A percentile compares a stretch with the other conserved stretches of the same genome.
Evolutionary conservation across 768 basidiomycete genomes (phyloP).

Genomic region (Jaapia argillacea): DNA sequence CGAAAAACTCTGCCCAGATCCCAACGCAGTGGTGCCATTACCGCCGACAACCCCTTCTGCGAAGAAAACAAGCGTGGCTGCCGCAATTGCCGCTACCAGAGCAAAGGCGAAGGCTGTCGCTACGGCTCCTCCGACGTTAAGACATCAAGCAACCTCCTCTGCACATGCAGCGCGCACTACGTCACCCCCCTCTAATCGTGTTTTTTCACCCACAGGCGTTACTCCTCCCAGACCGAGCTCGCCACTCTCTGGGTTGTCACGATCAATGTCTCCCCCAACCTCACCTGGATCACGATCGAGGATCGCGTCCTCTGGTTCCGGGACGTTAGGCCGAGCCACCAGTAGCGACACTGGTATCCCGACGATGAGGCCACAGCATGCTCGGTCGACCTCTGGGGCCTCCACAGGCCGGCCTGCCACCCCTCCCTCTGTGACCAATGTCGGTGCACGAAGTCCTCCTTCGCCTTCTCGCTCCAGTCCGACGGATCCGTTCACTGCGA

Average conservation of each 20-base stretch:
- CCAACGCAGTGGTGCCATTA: constrained; percentile 26
- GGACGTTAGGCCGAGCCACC: constrained; percentile 13
- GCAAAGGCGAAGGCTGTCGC: constrained; percentile 83
- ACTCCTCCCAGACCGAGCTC: constrained; percentile 13
- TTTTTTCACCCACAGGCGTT: constrained; percentile 26
- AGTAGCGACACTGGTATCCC: constrained; percentile 9
- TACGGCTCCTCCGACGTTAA: constrained; percentile 66
- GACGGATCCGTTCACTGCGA: constrained; percentile 5
- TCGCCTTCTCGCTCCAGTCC: neutral
- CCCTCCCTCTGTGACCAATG: constrained; percentile 7
- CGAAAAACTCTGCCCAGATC: constrained; percentile 74
- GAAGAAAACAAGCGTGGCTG: constrained; percentile 79
- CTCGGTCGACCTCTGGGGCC: neutral
- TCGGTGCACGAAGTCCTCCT: constrained; percentile 16
- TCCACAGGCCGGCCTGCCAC: constrained; percentile 1
- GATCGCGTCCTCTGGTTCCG: constrained; percentile 8
- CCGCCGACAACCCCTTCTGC: constrained; percentile 40
- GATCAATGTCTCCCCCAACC: constrained; percentile 1
- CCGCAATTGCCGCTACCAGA: constrained; percentile 83
- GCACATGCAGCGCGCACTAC: constrained; percentile 41
- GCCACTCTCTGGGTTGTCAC: constrained; percentile 9
- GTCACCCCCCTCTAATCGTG: constrained; percentile 29
- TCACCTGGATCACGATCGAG: constrained; percentile 9
- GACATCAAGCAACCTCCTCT: constrained; percentile 75
- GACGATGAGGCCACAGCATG: neutral